Percentiles rank a stretch among this genome's conserved stretches.
These are phyloP conservation scores for Myochromella boudieri DNA, from an alignment of 768 basidiomycete genomes.

Conservation along the genomic window DNA sequence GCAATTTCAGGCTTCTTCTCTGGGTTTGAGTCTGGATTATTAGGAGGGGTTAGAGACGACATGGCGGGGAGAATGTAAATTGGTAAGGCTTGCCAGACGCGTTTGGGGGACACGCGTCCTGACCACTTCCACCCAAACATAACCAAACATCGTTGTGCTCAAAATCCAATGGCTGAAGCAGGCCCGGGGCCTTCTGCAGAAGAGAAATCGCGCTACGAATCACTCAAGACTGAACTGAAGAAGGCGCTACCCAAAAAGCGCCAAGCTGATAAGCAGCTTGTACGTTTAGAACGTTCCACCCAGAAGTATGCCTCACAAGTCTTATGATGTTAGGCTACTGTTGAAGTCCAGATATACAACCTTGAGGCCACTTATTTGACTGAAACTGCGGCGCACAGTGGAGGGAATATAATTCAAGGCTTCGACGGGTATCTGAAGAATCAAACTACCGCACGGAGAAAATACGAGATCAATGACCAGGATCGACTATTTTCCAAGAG, in stretches of 20 bases:
- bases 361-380: constrained; percentile 74
- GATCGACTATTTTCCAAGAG: constrained; percentile 85
- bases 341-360: constrained; percentile 78
- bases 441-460: constrained; percentile 63
- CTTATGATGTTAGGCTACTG: constrained; percentile 52
- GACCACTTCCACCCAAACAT: constrained; percentile 16
- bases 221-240: constrained; percentile 71
- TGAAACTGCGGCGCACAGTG: constrained; percentile 73
- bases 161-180: constrained; percentile 36
- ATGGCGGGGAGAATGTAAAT: constrained; percentile 28
- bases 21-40: constrained; percentile 46
- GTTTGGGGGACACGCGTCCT: constrained; percentile 39
- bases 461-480: constrained; percentile 72
- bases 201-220: constrained; percentile 70
- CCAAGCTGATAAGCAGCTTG: constrained; percentile 73
- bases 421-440: constrained; percentile 88
- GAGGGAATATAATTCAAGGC: constrained; percentile 86
- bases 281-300: constrained; percentile 35
- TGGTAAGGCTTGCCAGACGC: constrained; percentile 32
- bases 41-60: constrained; percentile 61
- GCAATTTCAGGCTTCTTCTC: constrained; percentile 53
- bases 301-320: neutral
- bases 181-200: constrained; percentile 49
- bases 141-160: constrained; percentile 26
- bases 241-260: constrained; percentile 76